Percentiles rank a stretch among this genome's conserved stretches.
Evolutionary conservation across 345 rosid species (phyloP).

Genomic region (Arabidopsis arenosa): DNA sequence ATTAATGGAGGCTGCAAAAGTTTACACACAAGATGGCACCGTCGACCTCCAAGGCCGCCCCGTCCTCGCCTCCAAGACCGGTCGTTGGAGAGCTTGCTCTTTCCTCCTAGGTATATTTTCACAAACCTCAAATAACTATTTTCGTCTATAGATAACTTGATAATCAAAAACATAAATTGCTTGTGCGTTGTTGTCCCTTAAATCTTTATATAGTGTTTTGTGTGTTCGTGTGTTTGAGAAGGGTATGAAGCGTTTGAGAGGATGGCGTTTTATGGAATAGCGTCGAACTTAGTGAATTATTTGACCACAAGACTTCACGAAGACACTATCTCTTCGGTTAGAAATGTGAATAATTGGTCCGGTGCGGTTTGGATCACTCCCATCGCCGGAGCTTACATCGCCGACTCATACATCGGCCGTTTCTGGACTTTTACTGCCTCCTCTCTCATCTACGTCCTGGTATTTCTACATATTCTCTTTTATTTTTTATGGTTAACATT

Average conservation of each 20-base stretch:
- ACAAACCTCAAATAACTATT: slow-evolving; percentile 8
- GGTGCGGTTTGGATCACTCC: slow-evolving; percentile 97
- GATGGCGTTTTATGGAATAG: slow-evolving; percentile 93
- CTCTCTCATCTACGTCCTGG: slow-evolving; percentile 82
- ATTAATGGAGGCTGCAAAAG: slow-evolving; percentile 60
- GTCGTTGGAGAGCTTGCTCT: slow-evolving; percentile 92
- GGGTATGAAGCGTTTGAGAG: slow-evolving; percentile 96
- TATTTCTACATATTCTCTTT: slow-evolving; percentile 25
- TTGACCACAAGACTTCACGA: slow-evolving; percentile 83
- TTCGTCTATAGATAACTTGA: not conserved
- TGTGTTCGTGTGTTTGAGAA: slow-evolving; percentile 34
- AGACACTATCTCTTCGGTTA: slow-evolving; percentile 81
- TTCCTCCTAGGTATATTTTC: slow-evolving; percentile 73
- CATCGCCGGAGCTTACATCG: slow-evolving; percentile 84
- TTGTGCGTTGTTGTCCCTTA: not conserved
- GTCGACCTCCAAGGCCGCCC: slow-evolving; percentile 84
- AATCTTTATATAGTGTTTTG: slow-evolving; percentile 4
- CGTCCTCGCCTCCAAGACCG: slow-evolving; percentile 65
- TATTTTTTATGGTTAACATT: not conserved
- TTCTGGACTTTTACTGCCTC: slow-evolving; percentile 94
- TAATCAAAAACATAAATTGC: not conserved
- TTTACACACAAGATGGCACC: slow-evolving; percentile 77
- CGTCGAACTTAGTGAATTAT: slow-evolving; percentile 81
- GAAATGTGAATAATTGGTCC: slow-evolving; percentile 93
- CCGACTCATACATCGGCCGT: slow-evolving; percentile 88